Conservation (phyloP, 2,329 filamentous ascomycete species). For the Arthrobotrys musiformis region DNA sequence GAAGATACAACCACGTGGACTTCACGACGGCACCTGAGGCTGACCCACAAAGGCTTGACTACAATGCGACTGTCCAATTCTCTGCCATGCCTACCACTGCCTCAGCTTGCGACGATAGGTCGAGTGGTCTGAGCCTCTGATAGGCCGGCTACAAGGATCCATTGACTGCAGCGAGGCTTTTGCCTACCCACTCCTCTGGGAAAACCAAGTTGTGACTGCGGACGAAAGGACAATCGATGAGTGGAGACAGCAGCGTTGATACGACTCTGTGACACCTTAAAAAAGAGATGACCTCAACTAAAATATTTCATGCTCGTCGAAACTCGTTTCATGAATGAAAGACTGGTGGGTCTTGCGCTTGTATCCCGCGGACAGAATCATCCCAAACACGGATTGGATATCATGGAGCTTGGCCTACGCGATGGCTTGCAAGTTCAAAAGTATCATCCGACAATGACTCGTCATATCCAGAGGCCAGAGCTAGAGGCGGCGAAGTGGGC, state of each 20-base stretch:
- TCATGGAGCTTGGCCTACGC: constrained; percentile 15
- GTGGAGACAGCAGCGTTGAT: constrained; percentile 6
- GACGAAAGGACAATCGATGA: constrained; percentile 43
- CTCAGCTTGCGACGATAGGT: constrained; percentile 38
- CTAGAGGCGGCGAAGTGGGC: constrained; percentile 14
- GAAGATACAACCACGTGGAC: constrained; percentile 55
- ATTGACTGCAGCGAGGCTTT: constrained; percentile 44
- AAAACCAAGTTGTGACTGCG: constrained; percentile 47
- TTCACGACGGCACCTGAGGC: constrained; percentile 32
- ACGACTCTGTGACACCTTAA: not conserved
- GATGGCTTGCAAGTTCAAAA: not conserved
- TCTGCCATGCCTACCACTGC: constrained; percentile 37
- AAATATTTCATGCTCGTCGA: constrained; percentile 43
- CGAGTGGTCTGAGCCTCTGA: constrained; percentile 43
- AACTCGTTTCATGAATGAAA: constrained; percentile 57
- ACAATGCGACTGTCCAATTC: not conserved
- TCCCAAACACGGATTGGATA: constrained; percentile 19
- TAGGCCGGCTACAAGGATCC: constrained; percentile 50
- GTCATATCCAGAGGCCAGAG: not conserved
- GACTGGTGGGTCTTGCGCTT: constrained; percentile 43
- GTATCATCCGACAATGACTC: constrained; percentile 53
- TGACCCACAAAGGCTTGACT: constrained; percentile 42
- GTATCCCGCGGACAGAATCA: constrained; percentile 47
- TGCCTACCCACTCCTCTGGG: constrained; percentile 42
- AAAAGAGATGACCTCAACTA: not conserved